Evolutionary conservation across 768 basidiomycete species (phyloP).

Genomic region (Gymnopilus dilepis): DNA sequence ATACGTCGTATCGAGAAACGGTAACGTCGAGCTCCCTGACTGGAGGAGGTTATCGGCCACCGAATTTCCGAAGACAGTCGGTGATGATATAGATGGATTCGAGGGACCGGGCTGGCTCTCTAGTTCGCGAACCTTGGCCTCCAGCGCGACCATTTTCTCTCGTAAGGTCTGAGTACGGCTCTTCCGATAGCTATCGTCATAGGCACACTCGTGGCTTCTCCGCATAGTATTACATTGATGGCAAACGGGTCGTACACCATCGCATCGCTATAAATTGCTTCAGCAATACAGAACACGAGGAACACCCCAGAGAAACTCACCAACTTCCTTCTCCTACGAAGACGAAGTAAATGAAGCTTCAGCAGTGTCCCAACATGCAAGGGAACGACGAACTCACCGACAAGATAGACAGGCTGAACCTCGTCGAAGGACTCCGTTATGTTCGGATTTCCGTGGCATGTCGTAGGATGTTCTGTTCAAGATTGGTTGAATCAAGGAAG

Average conservation of each 20-base stretch:
- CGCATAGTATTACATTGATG: conserved; percentile 60
- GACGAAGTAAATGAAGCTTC: background rate
- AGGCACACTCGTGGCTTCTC: conserved; percentile 55
- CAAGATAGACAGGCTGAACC: conserved; percentile 51
- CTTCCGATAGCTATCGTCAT: conserved; percentile 64
- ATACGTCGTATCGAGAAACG: background rate
- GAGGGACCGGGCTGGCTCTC: conserved; percentile 44
- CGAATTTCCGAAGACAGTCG: background rate
- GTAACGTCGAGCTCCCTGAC: background rate
- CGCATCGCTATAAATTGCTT: conserved; percentile 54
- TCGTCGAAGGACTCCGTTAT: conserved; percentile 37
- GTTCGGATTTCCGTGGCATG: conserved; percentile 31
- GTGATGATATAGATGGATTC: background rate
- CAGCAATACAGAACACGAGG: background rate
- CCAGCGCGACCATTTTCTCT: conserved; percentile 58
- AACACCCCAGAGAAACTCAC: conserved; percentile 31
- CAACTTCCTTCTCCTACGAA: conserved; percentile 47
- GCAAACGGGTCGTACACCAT: conserved; percentile 61
- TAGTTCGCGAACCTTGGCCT: conserved; percentile 58
- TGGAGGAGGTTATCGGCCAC: conserved; percentile 1
- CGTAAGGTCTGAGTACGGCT: conserved; percentile 63
- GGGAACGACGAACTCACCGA: conserved; percentile 37
- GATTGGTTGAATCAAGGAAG: conserved; percentile 9
- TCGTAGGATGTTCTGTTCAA: conserved; percentile 5
- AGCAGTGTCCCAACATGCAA: background rate